A percentile compares a stretch with the other conserved stretches of the same genome.
Conservation (phyloP, 768 basidiomycete species). For the Tulasnella sp. region DNA sequence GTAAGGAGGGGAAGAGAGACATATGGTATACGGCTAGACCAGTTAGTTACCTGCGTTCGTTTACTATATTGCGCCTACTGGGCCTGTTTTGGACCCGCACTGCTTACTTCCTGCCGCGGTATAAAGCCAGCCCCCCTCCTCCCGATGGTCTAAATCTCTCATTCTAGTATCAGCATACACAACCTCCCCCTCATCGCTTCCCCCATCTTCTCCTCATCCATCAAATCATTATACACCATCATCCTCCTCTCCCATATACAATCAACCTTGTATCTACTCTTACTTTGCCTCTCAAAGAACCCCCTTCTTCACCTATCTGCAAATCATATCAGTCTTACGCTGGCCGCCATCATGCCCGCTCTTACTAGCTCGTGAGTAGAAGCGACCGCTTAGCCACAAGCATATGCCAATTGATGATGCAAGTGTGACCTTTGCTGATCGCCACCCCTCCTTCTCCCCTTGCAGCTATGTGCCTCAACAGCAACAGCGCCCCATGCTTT, state of each 20-base stretch:
- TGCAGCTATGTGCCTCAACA: background rate
- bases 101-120: too few species aligned
- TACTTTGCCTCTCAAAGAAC: background rate
- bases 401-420: background rate
- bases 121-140: too few species aligned
- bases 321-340: too few species aligned
- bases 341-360: constrained; percentile 3
- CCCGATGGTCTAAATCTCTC: background rate
- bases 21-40: too few species aligned
- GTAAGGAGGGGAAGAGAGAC: too few species aligned
- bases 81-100: too few species aligned
- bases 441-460: background rate
- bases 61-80: too few species aligned
- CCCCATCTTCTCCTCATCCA: background rate
- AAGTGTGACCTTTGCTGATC: background rate
- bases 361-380: background rate
- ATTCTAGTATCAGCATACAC: background rate
- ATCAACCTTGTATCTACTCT: too few species aligned
- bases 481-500: constrained; percentile 1
- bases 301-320: too few species aligned
- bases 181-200: background rate
- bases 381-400: background rate
- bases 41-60: too few species aligned
- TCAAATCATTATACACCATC: background rate
- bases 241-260: background rate